Evolutionary conservation across 2,329 filamentous ascomycete genomes (phyloP).

Genomic region (Aschersonia sp.): DNA sequence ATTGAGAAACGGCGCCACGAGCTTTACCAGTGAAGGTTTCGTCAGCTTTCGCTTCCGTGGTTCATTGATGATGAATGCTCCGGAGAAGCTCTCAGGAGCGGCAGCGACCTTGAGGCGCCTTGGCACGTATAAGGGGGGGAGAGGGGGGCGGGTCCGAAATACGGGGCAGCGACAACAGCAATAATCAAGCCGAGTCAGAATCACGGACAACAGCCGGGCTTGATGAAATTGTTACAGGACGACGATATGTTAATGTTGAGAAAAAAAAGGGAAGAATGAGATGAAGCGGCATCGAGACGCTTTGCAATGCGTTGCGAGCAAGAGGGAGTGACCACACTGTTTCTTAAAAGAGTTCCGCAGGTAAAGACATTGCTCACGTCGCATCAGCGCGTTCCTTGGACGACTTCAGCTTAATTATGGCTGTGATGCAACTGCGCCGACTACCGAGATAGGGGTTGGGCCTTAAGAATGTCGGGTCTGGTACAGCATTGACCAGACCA

Average conservation of each 20-base stretch:
- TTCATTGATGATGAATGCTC: slow-evolving; percentile 3
- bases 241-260: background rate
- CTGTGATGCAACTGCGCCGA: too few species aligned
- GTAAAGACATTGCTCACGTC: too few species aligned
- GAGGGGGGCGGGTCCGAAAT: slow-evolving; percentile 6
- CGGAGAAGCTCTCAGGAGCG: slow-evolving; percentile 1
- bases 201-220: background rate
- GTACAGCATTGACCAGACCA: too few species aligned
- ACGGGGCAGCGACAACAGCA: slow-evolving; percentile 1
- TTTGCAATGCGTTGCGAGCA: too few species aligned
- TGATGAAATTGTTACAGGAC: background rate
- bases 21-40: background rate
- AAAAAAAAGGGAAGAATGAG: background rate
- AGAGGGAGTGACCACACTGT: too few species aligned
- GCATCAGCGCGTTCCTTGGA: too few species aligned
- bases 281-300: too few species aligned
- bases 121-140: slow-evolving; percentile 3
- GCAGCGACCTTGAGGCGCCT: slow-evolving; percentile 1
- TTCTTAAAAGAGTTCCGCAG: too few species aligned
- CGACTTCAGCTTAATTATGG: too few species aligned
- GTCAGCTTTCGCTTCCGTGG: background rate
- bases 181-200: background rate
- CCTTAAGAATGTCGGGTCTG: too few species aligned
- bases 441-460: too few species aligned
- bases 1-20: slow-evolving; percentile 1